These are phyloP conservation scores for Paraurostyla sp. DNA, from an alignment of 73 alveolate species.

Conservation along the genomic window DNA sequence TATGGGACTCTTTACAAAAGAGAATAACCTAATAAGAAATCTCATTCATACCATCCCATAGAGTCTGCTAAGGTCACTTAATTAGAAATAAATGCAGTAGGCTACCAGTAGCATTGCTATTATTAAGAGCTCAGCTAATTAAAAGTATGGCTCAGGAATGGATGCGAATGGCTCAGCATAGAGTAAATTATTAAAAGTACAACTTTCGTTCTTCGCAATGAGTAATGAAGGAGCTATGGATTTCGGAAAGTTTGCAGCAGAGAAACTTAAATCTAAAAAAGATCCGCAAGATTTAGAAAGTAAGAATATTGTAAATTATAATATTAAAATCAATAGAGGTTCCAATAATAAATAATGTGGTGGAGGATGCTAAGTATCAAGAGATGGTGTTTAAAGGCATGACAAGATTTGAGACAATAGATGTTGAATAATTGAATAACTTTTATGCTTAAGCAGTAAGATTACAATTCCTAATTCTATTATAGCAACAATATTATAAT, in stretches of 20 bases:
- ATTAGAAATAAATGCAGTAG: background rate
- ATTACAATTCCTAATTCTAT: background rate
- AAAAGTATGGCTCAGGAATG: background rate
- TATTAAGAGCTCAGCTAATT: background rate
- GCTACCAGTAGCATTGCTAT: background rate
- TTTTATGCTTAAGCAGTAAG: background rate
- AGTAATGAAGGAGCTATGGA: slow-evolving; percentile 28
- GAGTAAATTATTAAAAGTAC: slow-evolving; percentile 16
- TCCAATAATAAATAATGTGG: background rate
- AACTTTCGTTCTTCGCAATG: slow-evolving; percentile 11
- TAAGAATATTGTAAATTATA: background rate
- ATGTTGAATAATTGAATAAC: background rate
- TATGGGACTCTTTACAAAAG: slow-evolving; percentile 20
- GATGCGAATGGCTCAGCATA: background rate
- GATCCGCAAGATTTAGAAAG: slow-evolving; percentile 26
- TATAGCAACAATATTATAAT: slow-evolving; percentile 2
- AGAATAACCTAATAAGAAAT: background rate
- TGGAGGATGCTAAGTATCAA: slow-evolving; percentile 1
- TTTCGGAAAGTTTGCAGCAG: slow-evolving; percentile 27
- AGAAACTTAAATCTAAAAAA: slow-evolving; percentile 3
- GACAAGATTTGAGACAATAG: slow-evolving; percentile 34
- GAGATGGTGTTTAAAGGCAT: slow-evolving; percentile 27
- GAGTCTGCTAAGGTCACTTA: background rate
- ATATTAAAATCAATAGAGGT: slow-evolving; percentile 7
- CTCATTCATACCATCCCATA: background rate